Conservation (phyloP, 345 rosid species). For the Rhodomyrtus tomentosa region DNA sequence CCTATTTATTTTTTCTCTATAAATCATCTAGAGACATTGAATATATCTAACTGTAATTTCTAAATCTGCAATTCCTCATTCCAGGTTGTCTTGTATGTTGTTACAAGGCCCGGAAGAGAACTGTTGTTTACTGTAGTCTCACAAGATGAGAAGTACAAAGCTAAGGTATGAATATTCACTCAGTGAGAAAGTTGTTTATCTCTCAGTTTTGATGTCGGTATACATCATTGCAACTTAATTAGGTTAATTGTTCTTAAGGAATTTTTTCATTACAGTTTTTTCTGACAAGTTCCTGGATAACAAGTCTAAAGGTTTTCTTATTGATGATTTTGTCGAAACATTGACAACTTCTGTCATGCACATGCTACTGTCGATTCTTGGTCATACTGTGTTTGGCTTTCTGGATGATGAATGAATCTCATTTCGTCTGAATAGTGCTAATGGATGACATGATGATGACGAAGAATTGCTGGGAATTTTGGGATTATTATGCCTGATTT, state of each 20-base stretch:
- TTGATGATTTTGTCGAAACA: neutral
- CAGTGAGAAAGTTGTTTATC: neutral
- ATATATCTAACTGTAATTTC: neutral
- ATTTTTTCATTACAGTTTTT: no score
- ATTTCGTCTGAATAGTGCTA: neutral
- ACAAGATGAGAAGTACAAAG: slow-evolving; percentile 92
- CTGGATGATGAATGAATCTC: neutral
- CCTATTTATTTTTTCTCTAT: neutral
- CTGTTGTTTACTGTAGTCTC: slow-evolving; percentile 86
- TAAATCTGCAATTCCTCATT: neutral
- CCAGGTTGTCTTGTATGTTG: slow-evolving; percentile 81
- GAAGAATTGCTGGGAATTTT: neutral
- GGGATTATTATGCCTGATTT: neutral
- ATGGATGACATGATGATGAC: neutral
- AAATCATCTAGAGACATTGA: neutral
- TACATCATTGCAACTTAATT: neutral
- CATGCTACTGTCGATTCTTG: neutral
- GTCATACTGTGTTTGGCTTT: neutral
- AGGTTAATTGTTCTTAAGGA: no score
- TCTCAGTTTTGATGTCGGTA: neutral
- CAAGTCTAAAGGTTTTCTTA: no score
- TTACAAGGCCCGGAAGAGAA: slow-evolving; percentile 89
- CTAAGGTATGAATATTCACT: slow-evolving; percentile 42
- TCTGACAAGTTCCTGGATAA: no score
- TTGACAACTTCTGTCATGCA: neutral